Conservation (phyloP, 805 yeast genomes). For the Alloascoidea africana region DNA sequence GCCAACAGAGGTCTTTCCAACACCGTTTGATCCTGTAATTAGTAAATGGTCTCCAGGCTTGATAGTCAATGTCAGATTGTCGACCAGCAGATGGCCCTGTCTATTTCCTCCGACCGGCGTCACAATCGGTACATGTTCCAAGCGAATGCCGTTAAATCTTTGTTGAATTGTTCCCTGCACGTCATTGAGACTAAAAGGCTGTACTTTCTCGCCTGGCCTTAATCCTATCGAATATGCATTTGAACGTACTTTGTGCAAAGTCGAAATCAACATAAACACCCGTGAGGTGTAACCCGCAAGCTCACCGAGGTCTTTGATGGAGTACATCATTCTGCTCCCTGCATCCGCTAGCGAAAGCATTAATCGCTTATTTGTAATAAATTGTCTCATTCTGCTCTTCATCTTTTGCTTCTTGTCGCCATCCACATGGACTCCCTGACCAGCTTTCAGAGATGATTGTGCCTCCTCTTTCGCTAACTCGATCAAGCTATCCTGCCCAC, state of each 20-base stretch:
- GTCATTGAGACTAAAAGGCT: slow-evolving; percentile 24
- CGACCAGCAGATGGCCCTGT: slow-evolving; percentile 41
- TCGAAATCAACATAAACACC: slow-evolving; percentile 60
- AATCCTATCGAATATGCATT: slow-evolving; percentile 13
- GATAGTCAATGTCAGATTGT: slow-evolving; percentile 46
- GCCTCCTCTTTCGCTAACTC: neutral
- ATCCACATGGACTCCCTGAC: slow-evolving; percentile 5
- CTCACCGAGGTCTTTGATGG: slow-evolving; percentile 84
- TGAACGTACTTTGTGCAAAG: slow-evolving; percentile 73
- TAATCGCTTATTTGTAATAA: slow-evolving; percentile 78
- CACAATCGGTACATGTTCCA: slow-evolving; percentile 70
- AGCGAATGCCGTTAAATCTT: slow-evolving; percentile 63
- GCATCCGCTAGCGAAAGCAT: slow-evolving; percentile 91
- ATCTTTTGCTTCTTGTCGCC: slow-evolving; percentile 12
- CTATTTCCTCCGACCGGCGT: slow-evolving; percentile 37
- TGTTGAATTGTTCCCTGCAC: slow-evolving; percentile 71
- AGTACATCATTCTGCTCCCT: slow-evolving; percentile 86
- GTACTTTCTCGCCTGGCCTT: slow-evolving; percentile 5
- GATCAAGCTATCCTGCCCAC: slow-evolving; percentile 15
- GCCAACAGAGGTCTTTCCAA: slow-evolving; percentile 80
- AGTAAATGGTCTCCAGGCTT: slow-evolving; percentile 53
- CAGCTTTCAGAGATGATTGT: neutral
- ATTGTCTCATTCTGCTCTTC: slow-evolving; percentile 57
- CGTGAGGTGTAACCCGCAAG: slow-evolving; percentile 84
- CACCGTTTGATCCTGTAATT: slow-evolving; percentile 77